Percentiles rank a stretch among this genome's conserved stretches.
Conservation (phyloP, 148 eudicot genomes). For the Rhododendron williamsianum region DNA sequence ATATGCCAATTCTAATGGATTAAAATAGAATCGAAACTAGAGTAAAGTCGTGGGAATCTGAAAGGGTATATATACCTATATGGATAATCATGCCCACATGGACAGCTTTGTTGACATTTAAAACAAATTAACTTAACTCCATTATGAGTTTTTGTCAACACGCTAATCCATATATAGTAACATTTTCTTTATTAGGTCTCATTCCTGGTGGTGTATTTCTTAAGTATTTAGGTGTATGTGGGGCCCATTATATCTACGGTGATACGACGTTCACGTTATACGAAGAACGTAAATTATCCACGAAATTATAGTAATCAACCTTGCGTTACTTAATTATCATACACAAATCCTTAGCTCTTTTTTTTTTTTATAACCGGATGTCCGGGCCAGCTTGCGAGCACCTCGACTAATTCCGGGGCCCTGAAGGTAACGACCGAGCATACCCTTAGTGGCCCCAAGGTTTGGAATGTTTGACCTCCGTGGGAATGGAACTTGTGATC, state of each 20-base stretch:
- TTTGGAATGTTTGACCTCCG: too few relatives aligned
- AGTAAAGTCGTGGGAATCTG: neutral
- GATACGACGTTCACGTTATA: neutral
- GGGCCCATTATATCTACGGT: neutral
- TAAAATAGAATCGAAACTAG: neutral
- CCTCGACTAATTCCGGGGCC: too few relatives aligned
- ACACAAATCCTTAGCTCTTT: too few relatives aligned
- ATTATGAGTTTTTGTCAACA: neutral
- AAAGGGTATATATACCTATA: neutral
- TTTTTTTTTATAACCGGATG: too few relatives aligned
- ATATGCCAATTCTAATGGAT: too few relatives aligned
- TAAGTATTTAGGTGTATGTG: neutral
- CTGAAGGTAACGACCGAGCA: too few relatives aligned
- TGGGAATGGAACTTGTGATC: too few relatives aligned
- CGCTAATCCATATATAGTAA: neutral
- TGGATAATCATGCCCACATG: neutral
- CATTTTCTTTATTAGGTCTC: neutral
- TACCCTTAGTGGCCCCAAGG: too few relatives aligned
- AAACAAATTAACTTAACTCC: neutral
- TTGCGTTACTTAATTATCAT: too few relatives aligned
- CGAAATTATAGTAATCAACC: neutral
- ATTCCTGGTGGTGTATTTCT: neutral
- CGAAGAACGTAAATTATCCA: neutral
- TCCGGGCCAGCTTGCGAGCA: too few relatives aligned
- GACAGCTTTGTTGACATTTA: neutral